Evolutionary conservation across 2,329 filamentous ascomycete species (phyloP).

Genomic region (Fusarium secorum): DNA sequence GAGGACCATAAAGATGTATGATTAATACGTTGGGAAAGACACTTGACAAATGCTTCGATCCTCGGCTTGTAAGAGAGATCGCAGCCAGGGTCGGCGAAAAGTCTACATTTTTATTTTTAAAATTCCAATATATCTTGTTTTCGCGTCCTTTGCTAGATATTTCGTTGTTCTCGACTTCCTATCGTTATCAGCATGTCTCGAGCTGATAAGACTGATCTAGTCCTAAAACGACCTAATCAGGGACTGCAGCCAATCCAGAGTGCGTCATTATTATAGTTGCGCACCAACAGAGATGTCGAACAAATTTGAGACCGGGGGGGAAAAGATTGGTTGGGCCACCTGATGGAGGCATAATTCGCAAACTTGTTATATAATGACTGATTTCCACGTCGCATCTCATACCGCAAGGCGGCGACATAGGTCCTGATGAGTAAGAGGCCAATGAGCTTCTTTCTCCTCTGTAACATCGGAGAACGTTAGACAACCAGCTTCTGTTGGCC

Average conservation of each 20-base stretch:
- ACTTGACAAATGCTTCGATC: fast-evolving
- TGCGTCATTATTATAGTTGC: neutral
- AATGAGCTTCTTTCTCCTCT: neutral
- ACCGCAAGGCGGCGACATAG: neutral
- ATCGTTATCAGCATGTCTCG: neutral
- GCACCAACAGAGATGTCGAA: neutral
- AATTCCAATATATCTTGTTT: neutral
- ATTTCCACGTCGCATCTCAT: neutral
- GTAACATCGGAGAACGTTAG: fast-evolving
- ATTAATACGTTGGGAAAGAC: fast-evolving
- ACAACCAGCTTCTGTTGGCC: neutral
- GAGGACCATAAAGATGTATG: neutral
- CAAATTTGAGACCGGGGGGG: neutral
- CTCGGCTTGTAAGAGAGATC: fast-evolving
- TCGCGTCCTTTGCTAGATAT: fast-evolving
- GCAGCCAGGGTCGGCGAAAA: too few relatives aligned
- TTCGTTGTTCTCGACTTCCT: fast-evolving
- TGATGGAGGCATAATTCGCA: fast-evolving
- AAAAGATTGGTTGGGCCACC: fast-evolving
- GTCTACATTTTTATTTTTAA: too few relatives aligned
- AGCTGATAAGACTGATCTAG: fast-evolving
- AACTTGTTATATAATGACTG: fast-evolving
- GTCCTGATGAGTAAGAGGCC: neutral
- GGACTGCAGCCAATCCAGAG: neutral
- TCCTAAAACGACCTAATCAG: neutral